A percentile compares a stretch with the other conserved stretches of the same genome.
Evolutionary conservation across 306 rosid species (phyloP).

Genomic region (Sphenostylis stenocarpa): DNA sequence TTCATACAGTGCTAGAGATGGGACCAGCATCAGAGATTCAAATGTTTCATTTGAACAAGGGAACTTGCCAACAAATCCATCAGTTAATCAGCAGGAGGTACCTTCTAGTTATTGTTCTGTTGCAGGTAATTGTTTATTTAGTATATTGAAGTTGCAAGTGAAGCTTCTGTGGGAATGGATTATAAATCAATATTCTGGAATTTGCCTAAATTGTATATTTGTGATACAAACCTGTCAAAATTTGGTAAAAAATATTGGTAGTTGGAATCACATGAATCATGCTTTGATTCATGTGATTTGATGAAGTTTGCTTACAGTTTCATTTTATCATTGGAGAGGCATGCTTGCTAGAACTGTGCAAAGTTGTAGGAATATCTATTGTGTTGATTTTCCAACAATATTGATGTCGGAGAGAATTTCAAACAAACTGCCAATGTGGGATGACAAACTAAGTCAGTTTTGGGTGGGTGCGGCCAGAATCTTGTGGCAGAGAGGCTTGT

Average conservation of each 20-base stretch:
- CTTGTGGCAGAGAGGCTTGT: neutral
- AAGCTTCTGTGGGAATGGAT: conserved; percentile 54
- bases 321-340: neutral
- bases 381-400: conserved; percentile 8
- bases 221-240: conserved; percentile 26
- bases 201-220: conserved; percentile 23
- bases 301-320: neutral
- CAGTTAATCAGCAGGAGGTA: conserved; percentile 99
- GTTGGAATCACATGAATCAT: neutral
- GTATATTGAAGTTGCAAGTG: conserved; percentile 58
- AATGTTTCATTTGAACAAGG: conserved; percentile 63
- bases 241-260: conserved; percentile 26
- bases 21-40: conserved; percentile 53
- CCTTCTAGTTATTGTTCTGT: conserved; percentile 99
- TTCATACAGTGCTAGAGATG: conserved; percentile 55
- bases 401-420: neutral
- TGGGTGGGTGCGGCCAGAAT: conserved; percentile 22
- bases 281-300: conserved; percentile 2
- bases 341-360: neutral
- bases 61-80: conserved; percentile 58
- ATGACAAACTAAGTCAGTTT: neutral
- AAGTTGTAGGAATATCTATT: neutral
- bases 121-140: conserved; percentile 86
- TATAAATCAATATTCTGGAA: conserved; percentile 34
- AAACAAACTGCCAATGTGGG: neutral